Conservation (phyloP, 2,329 filamentous ascomycete species). For the Pseudogymnoascus sp. region DNA sequence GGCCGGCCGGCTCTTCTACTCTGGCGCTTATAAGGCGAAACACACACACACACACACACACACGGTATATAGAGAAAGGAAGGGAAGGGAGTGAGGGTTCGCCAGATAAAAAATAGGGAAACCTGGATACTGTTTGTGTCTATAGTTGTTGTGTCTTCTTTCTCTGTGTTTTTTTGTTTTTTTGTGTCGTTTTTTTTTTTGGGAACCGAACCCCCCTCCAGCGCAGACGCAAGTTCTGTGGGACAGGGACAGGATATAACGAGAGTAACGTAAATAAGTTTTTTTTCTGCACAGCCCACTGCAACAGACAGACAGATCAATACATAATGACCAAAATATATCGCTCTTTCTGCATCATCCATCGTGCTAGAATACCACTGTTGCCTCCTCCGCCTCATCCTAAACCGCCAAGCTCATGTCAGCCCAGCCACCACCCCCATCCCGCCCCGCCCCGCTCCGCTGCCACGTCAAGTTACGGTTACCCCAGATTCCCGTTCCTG, state of each 20-base stretch:
- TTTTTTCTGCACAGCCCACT: neutral
- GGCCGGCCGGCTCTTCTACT: constrained; percentile 5
- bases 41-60: neutral
- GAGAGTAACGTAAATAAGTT: constrained; percentile 8
- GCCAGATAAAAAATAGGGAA: constrained; percentile 1
- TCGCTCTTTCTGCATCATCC: neutral
- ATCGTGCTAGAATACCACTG: neutral
- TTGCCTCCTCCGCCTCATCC: neutral
- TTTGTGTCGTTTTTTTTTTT: neutral
- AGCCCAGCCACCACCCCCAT: neutral
- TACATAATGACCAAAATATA: neutral
- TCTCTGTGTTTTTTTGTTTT: neutral
- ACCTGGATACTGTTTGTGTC: neutral
- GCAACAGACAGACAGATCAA: constrained; percentile 1
- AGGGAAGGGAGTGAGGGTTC: neutral
- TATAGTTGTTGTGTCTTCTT: neutral
- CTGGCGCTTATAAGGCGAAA: constrained; percentile 4
- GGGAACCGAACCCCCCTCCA: neutral
- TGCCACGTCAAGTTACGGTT: neutral
- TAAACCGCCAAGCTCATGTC: neutral
- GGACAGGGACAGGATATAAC: constrained; percentile 1
- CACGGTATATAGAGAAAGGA: constrained; percentile 1
- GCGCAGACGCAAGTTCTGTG: neutral
- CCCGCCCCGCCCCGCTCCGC: neutral
- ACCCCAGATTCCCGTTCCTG: constrained; percentile 5